These are phyloP conservation scores for Pseudocercospora pini-densiflorae DNA, from an alignment of 2,329 filamentous ascomycete species.

Conservation along the genomic window DNA sequence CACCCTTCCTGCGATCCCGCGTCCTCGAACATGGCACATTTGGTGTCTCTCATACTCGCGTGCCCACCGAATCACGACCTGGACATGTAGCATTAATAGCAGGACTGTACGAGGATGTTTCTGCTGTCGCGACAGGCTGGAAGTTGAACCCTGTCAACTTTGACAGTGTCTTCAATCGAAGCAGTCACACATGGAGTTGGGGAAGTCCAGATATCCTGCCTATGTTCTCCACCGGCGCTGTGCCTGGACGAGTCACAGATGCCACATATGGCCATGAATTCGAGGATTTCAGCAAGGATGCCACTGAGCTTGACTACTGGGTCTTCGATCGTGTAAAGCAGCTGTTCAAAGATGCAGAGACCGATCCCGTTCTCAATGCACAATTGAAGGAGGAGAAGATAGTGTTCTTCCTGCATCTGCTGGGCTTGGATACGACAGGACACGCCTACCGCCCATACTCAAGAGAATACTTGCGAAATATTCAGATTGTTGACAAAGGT, in stretches of 20 bases:
- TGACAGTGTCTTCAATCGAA: conserved; percentile 97
- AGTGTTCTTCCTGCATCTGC: conserved; percentile 93
- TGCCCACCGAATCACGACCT: conserved; percentile 94
- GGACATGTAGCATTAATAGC: conserved; percentile 97
- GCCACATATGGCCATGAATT: conserved; percentile 80
- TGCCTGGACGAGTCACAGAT: conserved; percentile 84
- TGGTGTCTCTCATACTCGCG: conserved; percentile 93
- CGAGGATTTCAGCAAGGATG: conserved; percentile 88
- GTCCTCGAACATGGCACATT: conserved; percentile 92
- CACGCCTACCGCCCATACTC: conserved; percentile 90
- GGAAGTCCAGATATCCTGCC: conserved; percentile 95
- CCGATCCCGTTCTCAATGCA: conserved; percentile 73
- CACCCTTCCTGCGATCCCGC: conserved; percentile 87
- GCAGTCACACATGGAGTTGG: conserved; percentile 98
- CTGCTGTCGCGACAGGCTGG: conserved; percentile 96
- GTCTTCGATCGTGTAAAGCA: conserved; percentile 93
- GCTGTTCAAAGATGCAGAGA: conserved; percentile 79
- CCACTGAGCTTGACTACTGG: conserved; percentile 83
- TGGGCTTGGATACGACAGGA: conserved; percentile 89
- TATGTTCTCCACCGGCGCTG: conserved; percentile 96
- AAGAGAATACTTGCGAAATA: conserved; percentile 91
- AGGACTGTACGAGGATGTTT: conserved; percentile 96
- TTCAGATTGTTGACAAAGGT: conserved; percentile 90
- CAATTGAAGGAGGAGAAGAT: conserved; percentile 80
- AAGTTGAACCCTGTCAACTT: conserved; percentile 98